These are phyloP conservation scores for Usnea hakonensis DNA, from an alignment of 495 filamentous ascomycete genomes.

Conservation along the genomic window DNA sequence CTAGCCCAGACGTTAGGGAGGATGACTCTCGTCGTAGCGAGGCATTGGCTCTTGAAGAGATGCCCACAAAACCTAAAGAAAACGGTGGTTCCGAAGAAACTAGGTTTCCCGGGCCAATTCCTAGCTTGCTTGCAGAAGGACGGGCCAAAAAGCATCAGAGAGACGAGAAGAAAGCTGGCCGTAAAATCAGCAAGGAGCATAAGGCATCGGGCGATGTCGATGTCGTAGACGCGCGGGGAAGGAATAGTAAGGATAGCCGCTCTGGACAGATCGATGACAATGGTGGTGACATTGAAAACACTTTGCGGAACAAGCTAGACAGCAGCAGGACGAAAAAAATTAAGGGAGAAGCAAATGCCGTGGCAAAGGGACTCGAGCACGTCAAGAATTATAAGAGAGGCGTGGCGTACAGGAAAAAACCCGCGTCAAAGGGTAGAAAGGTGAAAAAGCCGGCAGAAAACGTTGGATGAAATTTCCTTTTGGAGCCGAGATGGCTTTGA, in stretches of 20 bases:
- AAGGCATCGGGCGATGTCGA: background rate
- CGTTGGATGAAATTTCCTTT: background rate
- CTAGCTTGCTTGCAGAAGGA: too few relatives aligned
- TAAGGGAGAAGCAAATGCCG: background rate
- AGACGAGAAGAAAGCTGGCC: background rate
- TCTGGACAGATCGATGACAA: background rate
- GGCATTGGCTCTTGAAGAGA: background rate
- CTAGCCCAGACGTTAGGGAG: background rate
- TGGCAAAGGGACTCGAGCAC: background rate
- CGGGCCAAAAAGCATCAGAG: background rate
- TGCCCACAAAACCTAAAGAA: too few relatives aligned
- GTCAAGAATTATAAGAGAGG: background rate
- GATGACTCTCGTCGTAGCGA: background rate
- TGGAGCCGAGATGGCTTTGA: background rate
- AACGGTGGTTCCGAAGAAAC: background rate
- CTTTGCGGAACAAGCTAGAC: background rate
- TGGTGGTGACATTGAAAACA: background rate
- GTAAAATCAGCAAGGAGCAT: background rate
- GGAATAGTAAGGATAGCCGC: background rate
- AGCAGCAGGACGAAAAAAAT: background rate
- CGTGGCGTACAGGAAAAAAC: background rate
- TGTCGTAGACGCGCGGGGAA: background rate
- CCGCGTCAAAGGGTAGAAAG: background rate
- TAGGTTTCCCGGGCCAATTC: too few relatives aligned
- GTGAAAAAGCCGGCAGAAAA: background rate